Base-by-base conservation (phyloP, 148 eudicot species). In the Cornus controversa region DNA sequence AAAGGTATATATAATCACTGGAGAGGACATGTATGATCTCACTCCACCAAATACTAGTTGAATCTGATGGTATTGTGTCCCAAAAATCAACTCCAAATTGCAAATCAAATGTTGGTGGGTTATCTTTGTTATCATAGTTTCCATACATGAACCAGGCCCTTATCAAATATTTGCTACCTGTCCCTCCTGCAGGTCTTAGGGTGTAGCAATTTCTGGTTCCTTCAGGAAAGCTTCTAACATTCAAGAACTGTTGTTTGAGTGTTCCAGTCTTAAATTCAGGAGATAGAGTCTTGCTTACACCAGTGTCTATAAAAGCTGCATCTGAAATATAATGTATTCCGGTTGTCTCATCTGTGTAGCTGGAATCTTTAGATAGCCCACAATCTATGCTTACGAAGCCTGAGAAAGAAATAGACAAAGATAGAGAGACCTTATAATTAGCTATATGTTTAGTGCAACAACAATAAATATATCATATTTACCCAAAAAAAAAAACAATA, bases 81-180 rank as follows among this genome's bases (percentile, higher is more conserved):
- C 89, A 86, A 16, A 69, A 45, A 63, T 79, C 85, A 74, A 72
- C 76, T 10, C 83, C 86, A 7, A 86, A 80, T 28, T 76, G 54
- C 0, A 86, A 16, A 63, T 86, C 86, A 70, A 86, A 86, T 50
- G 16, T 42, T 0, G 86, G 86, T 6, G 57, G 79, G 9, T 36
- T 62, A 34, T 36, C 10, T 11, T 58, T 57, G 0, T 64, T 63
- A 42, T 86, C 89, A 22, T 86, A 86, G 58, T 83, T 84, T 26
- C 86, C 89, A 66, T 86, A 86, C 79, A 79, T 66, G 67, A 86
- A 86, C 10, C 69, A 26, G 13, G 86, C 85, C 37, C 89, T 69
- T 36, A 86, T 77, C 45, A 84, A 31, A 42, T 86, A 81, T 29
- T 69, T 76, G 3, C 22, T 65, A 53, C 74, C 78, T 34, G 58